Conservation (phyloP, 768 basidiomycete species). For the Sarcodon aspratus region DNA sequence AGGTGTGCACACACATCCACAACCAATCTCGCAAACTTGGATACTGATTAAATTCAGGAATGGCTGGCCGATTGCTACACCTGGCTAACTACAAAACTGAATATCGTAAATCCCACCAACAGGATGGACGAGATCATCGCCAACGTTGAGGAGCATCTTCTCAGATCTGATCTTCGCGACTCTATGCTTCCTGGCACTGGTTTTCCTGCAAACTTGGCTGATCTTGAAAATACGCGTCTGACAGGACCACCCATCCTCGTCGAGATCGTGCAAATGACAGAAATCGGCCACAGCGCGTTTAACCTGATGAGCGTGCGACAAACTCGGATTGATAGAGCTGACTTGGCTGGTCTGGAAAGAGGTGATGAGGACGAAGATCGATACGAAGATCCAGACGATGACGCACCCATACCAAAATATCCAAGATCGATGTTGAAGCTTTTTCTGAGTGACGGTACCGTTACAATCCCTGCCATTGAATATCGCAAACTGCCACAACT, state of each 20-base stretch:
- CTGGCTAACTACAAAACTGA: constrained; percentile 32
- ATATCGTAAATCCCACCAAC: constrained; percentile 28
- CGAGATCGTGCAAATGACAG: constrained; percentile 68
- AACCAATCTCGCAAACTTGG: neutral
- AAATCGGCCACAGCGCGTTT: constrained; percentile 79
- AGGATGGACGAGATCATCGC: constrained; percentile 41
- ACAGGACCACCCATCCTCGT: constrained; percentile 50
- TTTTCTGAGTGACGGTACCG: constrained; percentile 68
- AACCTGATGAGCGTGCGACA: constrained; percentile 59
- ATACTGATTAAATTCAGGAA: constrained; percentile 29
- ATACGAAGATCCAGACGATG: constrained; percentile 46
- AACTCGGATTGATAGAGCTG: constrained; percentile 48
- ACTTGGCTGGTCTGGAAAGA: constrained; percentile 27
- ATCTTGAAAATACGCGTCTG: constrained; percentile 23
- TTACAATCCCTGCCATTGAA: constrained; percentile 65
- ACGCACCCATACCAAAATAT: constrained; percentile 74
- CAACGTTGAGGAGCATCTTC: constrained; percentile 52
- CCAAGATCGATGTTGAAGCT: constrained; percentile 71
- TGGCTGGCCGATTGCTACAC: constrained; percentile 68
- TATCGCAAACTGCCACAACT: constrained; percentile 55
- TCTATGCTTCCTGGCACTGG: constrained; percentile 67
- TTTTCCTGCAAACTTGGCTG: constrained; percentile 34
- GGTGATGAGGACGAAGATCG: constrained; percentile 35
- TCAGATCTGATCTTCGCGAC: constrained; percentile 61
- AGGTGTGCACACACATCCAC: constrained; percentile 25